Base-by-base conservation (phyloP, 768 basidiomycete genomes). In the Erythrobasidium yunnanense region DNA sequence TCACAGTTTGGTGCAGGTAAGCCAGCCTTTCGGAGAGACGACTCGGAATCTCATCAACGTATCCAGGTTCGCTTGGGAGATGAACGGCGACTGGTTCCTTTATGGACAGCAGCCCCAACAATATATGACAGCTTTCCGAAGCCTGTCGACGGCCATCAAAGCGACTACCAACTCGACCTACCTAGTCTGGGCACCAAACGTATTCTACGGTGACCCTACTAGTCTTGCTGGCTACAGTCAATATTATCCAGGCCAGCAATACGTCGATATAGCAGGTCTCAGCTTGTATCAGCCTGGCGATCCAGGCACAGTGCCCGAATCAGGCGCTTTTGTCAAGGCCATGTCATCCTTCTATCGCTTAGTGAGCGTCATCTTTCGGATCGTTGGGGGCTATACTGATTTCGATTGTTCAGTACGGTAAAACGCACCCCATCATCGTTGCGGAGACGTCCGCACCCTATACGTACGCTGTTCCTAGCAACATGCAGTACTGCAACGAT, bases 21-120 rank as follows among this genome's bases (percentile, higher is more conserved):
- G n/a, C n/a, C n/a, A n/a, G n/a, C n/a, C n/a, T n/a, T n/a, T n/a
- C n/a, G n/a, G n/a, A n/a, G n/a, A n/a, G n/a, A n/a, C n/a, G n/a
- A n/a, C n/a, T n/a, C n/a, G n/a, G n/a, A n/a, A n/a, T n/a, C n/a
- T n/a, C n/a, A n/a, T n/a, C n/a, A n/a, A n/a, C n/a, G n/a, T n/a
- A n/a, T n/a, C n/a, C n/a, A 38, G 69, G 15, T 70, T 70, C 29
- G 69, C 67, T 8, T 70, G 60, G 35, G 67, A 70, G 33, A 53
- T 65, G 56, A 70, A 70, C 56, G 69, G 69, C 1, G 52, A 33
- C 29, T 70, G 69, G 69, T 65, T 54, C 18, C 60, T 52, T 7
- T 70, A 63, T 33, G 69, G 69, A 3, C 38, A 56, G 20, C 38
- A 68, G 18, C 68, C 69, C 2, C 29, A 34, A 13, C 54, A 45